phyloP scores from a whole-genome alignment of 305 asterid genomes.

The Rubia tinctorum region DNA sequence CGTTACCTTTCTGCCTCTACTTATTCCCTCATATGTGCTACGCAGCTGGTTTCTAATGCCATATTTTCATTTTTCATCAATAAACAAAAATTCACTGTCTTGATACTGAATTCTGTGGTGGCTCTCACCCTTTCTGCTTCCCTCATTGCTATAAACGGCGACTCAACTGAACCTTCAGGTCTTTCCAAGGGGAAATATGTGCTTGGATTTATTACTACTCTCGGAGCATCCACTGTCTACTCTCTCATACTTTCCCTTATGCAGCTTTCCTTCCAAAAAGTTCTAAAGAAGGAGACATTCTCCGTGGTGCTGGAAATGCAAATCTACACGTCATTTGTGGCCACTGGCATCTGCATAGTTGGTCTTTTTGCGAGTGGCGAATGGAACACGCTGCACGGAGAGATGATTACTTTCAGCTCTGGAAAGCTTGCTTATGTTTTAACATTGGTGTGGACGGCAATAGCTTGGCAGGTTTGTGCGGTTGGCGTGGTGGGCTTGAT shows the following conservation, averaged over 20 bases:
- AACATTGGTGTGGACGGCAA: constrained; percentile 79
- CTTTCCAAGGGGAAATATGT: constrained; percentile 49
- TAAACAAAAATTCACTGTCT: constrained; percentile 56
- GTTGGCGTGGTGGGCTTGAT: constrained; percentile 88
- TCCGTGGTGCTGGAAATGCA: constrained; percentile 86
- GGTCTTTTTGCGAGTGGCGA: constrained; percentile 92
- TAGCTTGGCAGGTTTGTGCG: constrained; percentile 84
- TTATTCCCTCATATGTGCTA: constrained; percentile 87
- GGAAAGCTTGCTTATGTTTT: constrained; percentile 62
- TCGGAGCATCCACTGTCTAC: constrained; percentile 79
- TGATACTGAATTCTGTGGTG: constrained; percentile 70
- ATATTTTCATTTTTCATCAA: constrained; percentile 74
- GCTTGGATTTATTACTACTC: constrained; percentile 58
- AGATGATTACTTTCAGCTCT: constrained; percentile 50
- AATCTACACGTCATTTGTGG: constrained; percentile 60
- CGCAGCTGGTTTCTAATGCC: constrained; percentile 79
- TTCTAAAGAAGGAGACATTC: constrained; percentile 77
- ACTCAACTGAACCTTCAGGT: constrained; percentile 57
- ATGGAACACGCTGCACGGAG: constrained; percentile 59
- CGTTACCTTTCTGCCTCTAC: constrained; percentile 91
- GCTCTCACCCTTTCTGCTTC: constrained; percentile 67
- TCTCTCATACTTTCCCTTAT: constrained; percentile 75
- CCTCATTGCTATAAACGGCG: constrained; percentile 66
- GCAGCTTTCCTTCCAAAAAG: constrained; percentile 83
- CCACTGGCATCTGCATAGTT: constrained; percentile 45